Base-by-base conservation (phyloP, 1,139 yeast genomes). In the Groenewaldozyma auringiensis region DNA sequence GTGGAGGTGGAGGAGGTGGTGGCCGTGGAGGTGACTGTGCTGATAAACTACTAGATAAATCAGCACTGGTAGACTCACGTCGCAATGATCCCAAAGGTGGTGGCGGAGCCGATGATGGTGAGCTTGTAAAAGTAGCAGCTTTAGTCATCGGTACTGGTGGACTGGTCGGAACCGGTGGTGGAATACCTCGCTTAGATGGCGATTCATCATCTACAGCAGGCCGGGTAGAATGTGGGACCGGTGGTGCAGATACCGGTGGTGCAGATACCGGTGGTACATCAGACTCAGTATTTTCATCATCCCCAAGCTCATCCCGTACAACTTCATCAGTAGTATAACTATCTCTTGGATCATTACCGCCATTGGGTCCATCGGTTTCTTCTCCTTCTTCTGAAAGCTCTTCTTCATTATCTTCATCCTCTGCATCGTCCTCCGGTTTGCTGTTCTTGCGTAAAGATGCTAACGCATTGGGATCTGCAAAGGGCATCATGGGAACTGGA, bases 401-500 rank as follows among this genome's bases (percentile, higher is more conserved):
- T 3, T 38, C 43, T 25, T 40, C 22, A 11, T n/a, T 20, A 20
- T 27, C 31, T 21, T 35, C 22, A 35, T 16, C 55, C 13, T 47
- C 53, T 18, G 49, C 52, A 6, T 50, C 51, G 27, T 40, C 49
- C 14, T 40, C 51, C 14, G 40, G 47, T 18, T 47, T 43, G 37
- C 40, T 47, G 42, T 36, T 59, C 58, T 21, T 50, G 42, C 36
- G 64, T 61, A 46, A 57, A 34, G 45, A 54, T 32, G 53, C 58
- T 20, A 65, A 57, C 18, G 65, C 61, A 39, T 65, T 60, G 2
- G 69, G 61, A 31, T 57, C 59, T 0, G 77, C 76, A 60, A 72
- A 70, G 9, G 83, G 81, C 54, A 76, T 58, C 16, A 75, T 67
- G 1, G 84, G 81, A 42, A 76, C 65, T 1, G 81, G 61, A n/a